These are phyloP conservation scores for Echeveria elegans DNA, from an alignment of 164 flowering plant genomes.

Conservation along the genomic window DNA sequence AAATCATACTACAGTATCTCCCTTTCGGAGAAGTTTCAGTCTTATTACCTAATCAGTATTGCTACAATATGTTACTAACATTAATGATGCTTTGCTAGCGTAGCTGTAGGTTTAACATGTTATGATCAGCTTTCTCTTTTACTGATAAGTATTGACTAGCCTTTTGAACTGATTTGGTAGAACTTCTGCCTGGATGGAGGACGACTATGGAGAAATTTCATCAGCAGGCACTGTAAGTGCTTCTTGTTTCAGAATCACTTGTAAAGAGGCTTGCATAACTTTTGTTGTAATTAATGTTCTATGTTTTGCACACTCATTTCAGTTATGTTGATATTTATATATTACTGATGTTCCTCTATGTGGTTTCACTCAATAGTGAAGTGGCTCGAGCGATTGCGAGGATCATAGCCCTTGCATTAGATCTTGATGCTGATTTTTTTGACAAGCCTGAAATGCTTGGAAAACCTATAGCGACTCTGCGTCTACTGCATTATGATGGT, in stretches of 20 bases:
- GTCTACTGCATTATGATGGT: slow-evolving; percentile 85
- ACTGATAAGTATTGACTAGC: background rate
- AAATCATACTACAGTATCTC: too few species aligned
- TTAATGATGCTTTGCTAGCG: background rate
- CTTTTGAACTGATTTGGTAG: slow-evolving; percentile 23
- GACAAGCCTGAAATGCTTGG: slow-evolving; percentile 81
- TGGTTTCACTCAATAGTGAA: slow-evolving; percentile 26
- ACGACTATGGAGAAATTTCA: slow-evolving; percentile 81
- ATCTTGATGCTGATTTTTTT: slow-evolving; percentile 64
- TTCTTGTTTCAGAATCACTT: background rate
- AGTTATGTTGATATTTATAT: too few species aligned
- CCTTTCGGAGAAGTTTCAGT: background rate
- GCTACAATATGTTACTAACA: background rate
- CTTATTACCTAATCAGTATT: background rate
- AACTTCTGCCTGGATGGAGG: slow-evolving; percentile 75
- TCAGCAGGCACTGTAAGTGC: slow-evolving; percentile 66
- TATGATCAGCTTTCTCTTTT: too few species aligned
- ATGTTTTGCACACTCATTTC: too few species aligned
- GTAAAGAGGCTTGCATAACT: too few species aligned
- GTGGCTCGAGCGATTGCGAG: slow-evolving; percentile 65
- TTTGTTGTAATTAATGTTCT: background rate
- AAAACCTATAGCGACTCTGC: slow-evolving; percentile 62
- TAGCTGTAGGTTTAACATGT: too few species aligned
- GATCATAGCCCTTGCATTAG: slow-evolving; percentile 84
- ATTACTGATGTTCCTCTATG: background rate